Percentiles rank a stretch among this genome's conserved stretches.
Evolutionary conservation across 176 grass and related monocot genomes (phyloP).

Genomic region (Carex kokanica): DNA sequence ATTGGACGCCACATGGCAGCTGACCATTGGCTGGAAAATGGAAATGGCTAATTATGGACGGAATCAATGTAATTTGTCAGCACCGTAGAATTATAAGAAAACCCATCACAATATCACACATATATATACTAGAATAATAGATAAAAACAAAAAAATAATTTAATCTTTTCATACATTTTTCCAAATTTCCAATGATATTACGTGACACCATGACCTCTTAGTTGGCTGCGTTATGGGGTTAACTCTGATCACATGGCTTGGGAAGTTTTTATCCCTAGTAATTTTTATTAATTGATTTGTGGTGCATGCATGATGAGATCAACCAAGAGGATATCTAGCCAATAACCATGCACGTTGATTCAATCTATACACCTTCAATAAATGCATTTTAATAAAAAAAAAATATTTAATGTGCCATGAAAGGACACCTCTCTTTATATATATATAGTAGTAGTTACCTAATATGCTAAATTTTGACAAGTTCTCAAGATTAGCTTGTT

Average conservation of each 20-base stretch:
- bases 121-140: not conserved
- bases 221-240: constrained; percentile 6
- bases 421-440: not conserved
- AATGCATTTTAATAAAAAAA: not conserved
- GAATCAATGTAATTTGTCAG: not conserved
- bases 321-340: not conserved
- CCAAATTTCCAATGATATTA: not conserved
- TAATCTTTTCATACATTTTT: not conserved
- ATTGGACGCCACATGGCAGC: not conserved
- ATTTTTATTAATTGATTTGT: constrained; percentile 1
- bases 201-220: constrained; percentile 14
- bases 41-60: not conserved
- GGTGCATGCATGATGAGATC: not conserved
- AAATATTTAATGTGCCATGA: not conserved
- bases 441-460: not conserved
- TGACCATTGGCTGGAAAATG: not conserved
- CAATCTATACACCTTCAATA: not conserved
- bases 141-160: not conserved
- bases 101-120: not conserved
- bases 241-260: constrained; percentile 3
- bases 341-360: not conserved
- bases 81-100: not conserved
- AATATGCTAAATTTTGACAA: not conserved
- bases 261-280: not conserved
- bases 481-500: not conserved